Evolutionary conservation across 1,139 yeast genomes (phyloP).

Genomic region (Scheffersomyces illinoinensis): DNA sequence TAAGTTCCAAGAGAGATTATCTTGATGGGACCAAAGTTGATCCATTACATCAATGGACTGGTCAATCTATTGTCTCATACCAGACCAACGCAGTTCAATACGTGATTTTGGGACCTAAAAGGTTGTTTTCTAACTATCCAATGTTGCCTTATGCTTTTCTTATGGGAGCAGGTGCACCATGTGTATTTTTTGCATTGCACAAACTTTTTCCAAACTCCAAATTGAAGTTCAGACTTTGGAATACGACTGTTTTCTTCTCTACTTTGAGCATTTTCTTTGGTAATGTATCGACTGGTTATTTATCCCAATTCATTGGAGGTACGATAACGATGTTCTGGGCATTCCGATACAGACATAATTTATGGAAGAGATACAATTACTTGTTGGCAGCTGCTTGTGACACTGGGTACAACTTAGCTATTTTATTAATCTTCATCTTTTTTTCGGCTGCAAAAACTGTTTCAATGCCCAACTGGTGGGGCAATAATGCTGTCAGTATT

Average conservation of each 20-base stretch:
- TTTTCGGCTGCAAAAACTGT: slow-evolving; percentile 32
- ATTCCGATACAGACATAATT: slow-evolving; percentile 31
- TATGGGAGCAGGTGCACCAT: slow-evolving; percentile 40
- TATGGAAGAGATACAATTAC: slow-evolving; percentile 48
- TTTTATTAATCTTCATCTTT: slow-evolving; percentile 36
- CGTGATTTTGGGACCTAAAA: slow-evolving; percentile 48
- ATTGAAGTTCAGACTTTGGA: slow-evolving; percentile 40
- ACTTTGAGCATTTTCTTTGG: slow-evolving; percentile 51
- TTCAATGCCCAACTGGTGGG: slow-evolving; percentile 50
- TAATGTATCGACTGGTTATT: slow-evolving; percentile 50
- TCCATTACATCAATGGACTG: slow-evolving; percentile 56
- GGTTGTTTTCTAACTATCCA: slow-evolving; percentile 41
- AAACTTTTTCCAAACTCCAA: slow-evolving; percentile 18
- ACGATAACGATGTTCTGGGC: slow-evolving; percentile 48
- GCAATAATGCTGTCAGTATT: slow-evolving; percentile 40
- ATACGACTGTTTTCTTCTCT: slow-evolving; percentile 51
- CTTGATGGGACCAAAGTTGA: slow-evolving; percentile 39
- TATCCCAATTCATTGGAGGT: slow-evolving; percentile 48
- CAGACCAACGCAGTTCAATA: slow-evolving; percentile 53
- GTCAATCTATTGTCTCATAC: slow-evolving; percentile 39
- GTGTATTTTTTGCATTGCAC: slow-evolving; percentile 31
- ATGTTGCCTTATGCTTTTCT: slow-evolving; percentile 46
- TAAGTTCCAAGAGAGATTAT: slow-evolving; percentile 37
- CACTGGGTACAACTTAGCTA: slow-evolving; percentile 47
- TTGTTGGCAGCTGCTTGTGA: slow-evolving; percentile 52